phyloP scores from a whole-genome alignment of 2,329 filamentous ascomycete species.

The Diaporthe aspalathi region DNA sequence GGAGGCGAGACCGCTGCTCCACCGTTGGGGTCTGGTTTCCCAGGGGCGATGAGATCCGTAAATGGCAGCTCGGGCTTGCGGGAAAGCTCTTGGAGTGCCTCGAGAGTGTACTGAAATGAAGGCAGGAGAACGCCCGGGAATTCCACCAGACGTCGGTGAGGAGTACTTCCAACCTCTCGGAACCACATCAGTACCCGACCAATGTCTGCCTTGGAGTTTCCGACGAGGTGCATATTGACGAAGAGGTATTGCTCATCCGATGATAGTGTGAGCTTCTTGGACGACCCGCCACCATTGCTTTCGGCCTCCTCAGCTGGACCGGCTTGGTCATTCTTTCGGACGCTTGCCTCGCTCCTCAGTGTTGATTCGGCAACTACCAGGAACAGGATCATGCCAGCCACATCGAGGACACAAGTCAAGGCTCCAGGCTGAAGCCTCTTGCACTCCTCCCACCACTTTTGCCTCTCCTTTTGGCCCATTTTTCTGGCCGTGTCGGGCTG shows the following conservation, averaged over 20 bases:
- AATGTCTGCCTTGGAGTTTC: slow-evolving; percentile 42
- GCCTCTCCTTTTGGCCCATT: slow-evolving; percentile 47
- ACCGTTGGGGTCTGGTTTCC: slow-evolving; percentile 35
- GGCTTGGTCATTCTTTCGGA: neutral
- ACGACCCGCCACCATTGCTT: neutral
- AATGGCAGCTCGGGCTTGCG: slow-evolving; percentile 59
- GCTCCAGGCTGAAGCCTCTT: slow-evolving; percentile 61
- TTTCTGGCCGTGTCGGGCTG: slow-evolving; percentile 53
- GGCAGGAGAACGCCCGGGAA: slow-evolving; percentile 70
- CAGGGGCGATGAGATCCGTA: slow-evolving; percentile 56
- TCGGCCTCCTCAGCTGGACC: neutral
- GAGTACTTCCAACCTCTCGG: slow-evolving; percentile 37
- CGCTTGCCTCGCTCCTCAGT: neutral
- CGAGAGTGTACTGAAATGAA: slow-evolving; percentile 67
- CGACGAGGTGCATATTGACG: slow-evolving; percentile 48
- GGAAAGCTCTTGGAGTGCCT: slow-evolving; percentile 66
- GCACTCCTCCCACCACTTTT: slow-evolving; percentile 62
- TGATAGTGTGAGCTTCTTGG: slow-evolving; percentile 45
- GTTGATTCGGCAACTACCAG: slow-evolving; percentile 52
- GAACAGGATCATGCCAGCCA: slow-evolving; percentile 53
- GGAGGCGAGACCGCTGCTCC: slow-evolving; percentile 56
- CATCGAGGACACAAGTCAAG: slow-evolving; percentile 61
- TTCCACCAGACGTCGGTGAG: slow-evolving; percentile 60
- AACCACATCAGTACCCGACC: slow-evolving; percentile 46
- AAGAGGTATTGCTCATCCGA: slow-evolving; percentile 47